Base-by-base conservation (phyloP, 1,284 basidiomycete species). In the Papiliotrema laurentii region DNA sequence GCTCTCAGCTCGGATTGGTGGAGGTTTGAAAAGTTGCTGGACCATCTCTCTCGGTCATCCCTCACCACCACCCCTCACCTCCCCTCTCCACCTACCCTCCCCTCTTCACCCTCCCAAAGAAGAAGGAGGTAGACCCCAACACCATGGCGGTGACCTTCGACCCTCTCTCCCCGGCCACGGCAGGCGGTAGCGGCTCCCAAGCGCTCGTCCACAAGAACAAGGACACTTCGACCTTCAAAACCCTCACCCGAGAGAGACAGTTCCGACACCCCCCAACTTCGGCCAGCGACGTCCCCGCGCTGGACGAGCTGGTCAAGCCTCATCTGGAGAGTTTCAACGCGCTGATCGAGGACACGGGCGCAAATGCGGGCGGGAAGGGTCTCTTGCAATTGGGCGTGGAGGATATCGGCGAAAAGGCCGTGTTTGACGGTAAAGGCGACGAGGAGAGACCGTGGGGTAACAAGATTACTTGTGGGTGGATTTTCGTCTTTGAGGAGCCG, bases 281-380 rank as follows among this genome's bases (percentile, higher is more conserved):
- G 41, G 81, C 81, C 19, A 81, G 86, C 33, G 83, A 85, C 16
- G 84, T 89, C 50, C 83, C 84, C 16, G 87, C 89, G 49, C 80
- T 98, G 49, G 90, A 94, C 61, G 89, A 96, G 74, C 89, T 98
- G 61, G 89, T 97, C 49, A 79, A 83, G 26, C 96, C 96, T 10
- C 93, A 97, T 69, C 83, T 98, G 56, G 88, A 97, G 73, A 92
- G 89, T 37, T 98, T 99, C 80, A 96, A 98, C 72, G 86, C 91
- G 11, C 80, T 99, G 27, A 90, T 96, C 67, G 89, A 94, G 62
- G 54, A 83, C 81, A 64, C 88, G 56, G 82, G 83, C 9, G n/a
- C n/a, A n/a, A n/a, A n/a, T n/a, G 83, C 89, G 16, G 51, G 38
- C 45, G 86, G 85, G 3, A 80, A 79, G 22, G 96, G 96, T 0